phyloP scores from a whole-genome alignment of 2,329 filamentous ascomycete genomes.

The Sporothrix variecibatus region DNA sequence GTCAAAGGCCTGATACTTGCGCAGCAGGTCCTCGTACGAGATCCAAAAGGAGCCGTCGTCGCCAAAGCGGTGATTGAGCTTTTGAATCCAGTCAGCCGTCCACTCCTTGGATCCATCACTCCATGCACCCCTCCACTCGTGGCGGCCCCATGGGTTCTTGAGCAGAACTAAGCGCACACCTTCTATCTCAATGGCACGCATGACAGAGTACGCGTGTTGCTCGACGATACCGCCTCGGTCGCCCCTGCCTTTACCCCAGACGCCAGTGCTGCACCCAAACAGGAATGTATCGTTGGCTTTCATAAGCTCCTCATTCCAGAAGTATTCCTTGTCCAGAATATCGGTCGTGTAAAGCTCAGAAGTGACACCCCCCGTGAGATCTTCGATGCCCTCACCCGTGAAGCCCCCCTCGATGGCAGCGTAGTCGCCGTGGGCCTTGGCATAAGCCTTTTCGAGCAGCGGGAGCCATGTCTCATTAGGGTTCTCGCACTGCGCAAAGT shows the following conservation, averaged over 20 bases:
- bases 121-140: constrained; percentile 64
- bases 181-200: constrained; percentile 53
- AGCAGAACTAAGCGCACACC: constrained; percentile 55
- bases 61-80: constrained; percentile 61
- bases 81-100: constrained; percentile 58
- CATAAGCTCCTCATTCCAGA: constrained; percentile 80
- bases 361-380: constrained; percentile 69
- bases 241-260: constrained; percentile 64
- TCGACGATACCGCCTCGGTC: constrained; percentile 60
- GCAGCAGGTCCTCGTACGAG: constrained; percentile 61
- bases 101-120: constrained; percentile 62
- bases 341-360: constrained; percentile 68
- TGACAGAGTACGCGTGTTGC: constrained; percentile 62
- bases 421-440: constrained; percentile 75
- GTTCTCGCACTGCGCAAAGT: constrained; percentile 70
- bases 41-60: constrained; percentile 67
- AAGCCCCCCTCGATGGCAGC: constrained; percentile 70
- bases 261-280: constrained; percentile 66
- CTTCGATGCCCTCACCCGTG: constrained; percentile 48
- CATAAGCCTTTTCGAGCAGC: constrained; percentile 72
- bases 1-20: constrained; percentile 63
- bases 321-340: constrained; percentile 75
- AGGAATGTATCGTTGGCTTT: constrained; percentile 80
- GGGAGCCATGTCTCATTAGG: constrained; percentile 75
- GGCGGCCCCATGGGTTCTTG: constrained; percentile 62